These are phyloP conservation scores for Endogone sp. DNA, from an alignment of 192 early-diverging fungal genomes.

Conservation along the genomic window DNA sequence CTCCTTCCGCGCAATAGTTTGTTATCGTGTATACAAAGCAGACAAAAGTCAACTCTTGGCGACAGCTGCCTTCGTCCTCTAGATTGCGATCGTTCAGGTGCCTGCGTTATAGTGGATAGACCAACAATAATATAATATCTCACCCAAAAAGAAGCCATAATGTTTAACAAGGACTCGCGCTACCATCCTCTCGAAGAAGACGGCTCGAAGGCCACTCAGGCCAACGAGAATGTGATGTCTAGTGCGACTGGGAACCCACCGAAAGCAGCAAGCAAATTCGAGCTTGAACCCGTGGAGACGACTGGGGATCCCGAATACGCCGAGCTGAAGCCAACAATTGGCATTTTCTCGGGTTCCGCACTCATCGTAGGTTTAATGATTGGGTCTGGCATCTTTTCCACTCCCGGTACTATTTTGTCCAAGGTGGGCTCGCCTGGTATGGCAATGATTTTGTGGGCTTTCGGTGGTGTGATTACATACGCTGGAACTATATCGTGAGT, in stretches of 20 bases:
- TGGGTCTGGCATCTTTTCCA: conserved; percentile 42
- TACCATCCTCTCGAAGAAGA: not conserved
- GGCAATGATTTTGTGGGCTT: conserved; percentile 35
- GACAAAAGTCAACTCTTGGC: too few relatives aligned
- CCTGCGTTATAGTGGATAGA: too few relatives aligned
- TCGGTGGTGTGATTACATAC: conserved; percentile 17
- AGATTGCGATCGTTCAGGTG: too few relatives aligned
- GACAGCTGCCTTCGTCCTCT: too few relatives aligned
- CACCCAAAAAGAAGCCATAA: too few relatives aligned
- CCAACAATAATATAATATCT: too few relatives aligned
- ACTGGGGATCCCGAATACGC: not conserved
- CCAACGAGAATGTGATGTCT: not conserved
- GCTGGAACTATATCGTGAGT: not conserved
- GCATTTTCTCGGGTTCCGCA: not conserved
- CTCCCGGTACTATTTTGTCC: conserved; percentile 29
- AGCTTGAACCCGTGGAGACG: not conserved
- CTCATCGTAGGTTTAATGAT: conserved; percentile 30
- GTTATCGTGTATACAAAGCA: too few relatives aligned
- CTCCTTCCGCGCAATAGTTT: too few relatives aligned
- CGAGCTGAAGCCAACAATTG: not conserved
- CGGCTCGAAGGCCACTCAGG: not conserved
- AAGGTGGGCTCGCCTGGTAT: conserved; percentile 35
- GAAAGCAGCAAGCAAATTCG: not conserved
- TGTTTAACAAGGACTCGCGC: not conserved
- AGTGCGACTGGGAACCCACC: not conserved